Base-by-base conservation (phyloP, 805 yeast species). In the Nakazawaea wyomingensis region DNA sequence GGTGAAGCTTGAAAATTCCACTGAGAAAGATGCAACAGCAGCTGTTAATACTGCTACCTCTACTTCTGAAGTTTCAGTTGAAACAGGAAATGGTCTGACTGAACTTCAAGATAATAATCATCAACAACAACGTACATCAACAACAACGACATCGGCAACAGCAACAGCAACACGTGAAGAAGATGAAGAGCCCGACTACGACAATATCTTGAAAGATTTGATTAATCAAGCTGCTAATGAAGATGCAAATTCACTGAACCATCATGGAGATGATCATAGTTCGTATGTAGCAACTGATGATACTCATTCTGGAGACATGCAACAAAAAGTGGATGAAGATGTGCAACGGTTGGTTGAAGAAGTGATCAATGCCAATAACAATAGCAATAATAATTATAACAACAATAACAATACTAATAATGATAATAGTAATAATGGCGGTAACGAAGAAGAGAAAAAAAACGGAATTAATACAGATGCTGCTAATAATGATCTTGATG, bases 291-390 rank as follows among this genome's bases (percentile, higher is more conserved):
- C 27, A 24, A 24, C 8, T 29, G 32, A 29, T n/a, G 3, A 29
- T n/a, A n/a, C 32, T 10, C 32, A 29, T 29, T 10, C n/a, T 11
- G 7, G 8, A 13, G 11, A 10, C 2, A 29, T 14, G 6, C 16
- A 29, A n/a, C n/a, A 33, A 13, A 18, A 14, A 11, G 39, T 28
- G 10, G 44, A 35, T 6, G 60, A 55, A 35, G 39, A 39, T 7
- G 50, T 64, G 7, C 72, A 69, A 49, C 50, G 67, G 41, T 44
- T 49, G 24, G 41, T 43, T 2, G 27, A 24, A 8, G 27, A 24
- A 11, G 27, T 24, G 11, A 24, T 24, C 27, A 24, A 24, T 24
- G 27, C 27, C 11, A 24, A 24, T 11, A 24, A 24, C 8, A 24
- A 3, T 24, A 24, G 11, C 11, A 24, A 24, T 24, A 24, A 24